phyloP scores from a whole-genome alignment of 2,329 filamentous ascomycete species.

The Endoconidiophora laricicola region DNA sequence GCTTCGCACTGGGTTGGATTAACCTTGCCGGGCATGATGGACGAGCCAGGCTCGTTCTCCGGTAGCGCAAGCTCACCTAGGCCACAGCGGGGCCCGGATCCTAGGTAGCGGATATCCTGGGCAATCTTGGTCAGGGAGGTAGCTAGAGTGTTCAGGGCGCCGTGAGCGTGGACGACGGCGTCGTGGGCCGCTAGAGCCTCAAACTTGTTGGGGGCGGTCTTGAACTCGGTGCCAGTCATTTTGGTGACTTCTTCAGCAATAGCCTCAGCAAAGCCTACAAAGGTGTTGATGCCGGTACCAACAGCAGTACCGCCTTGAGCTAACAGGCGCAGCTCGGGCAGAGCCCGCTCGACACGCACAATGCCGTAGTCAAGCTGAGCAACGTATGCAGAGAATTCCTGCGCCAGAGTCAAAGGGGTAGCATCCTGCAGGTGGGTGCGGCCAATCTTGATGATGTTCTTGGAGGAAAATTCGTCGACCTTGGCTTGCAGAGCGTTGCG shows the following conservation, averaged over 20 bases:
- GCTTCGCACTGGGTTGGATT: slow-evolving; percentile 98
- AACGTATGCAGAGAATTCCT: slow-evolving; percentile 96
- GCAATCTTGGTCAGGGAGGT: slow-evolving; percentile 92
- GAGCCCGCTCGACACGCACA: slow-evolving; percentile 63
- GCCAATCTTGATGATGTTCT: slow-evolving; percentile 96
- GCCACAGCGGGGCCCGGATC: slow-evolving; percentile 87
- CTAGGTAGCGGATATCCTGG: slow-evolving; percentile 93
- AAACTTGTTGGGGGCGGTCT: slow-evolving; percentile 97
- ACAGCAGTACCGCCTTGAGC: slow-evolving; percentile 95
- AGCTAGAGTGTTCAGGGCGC: slow-evolving; percentile 84
- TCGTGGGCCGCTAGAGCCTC: slow-evolving; percentile 93
- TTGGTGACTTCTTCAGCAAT: slow-evolving; percentile 81
- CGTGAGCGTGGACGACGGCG: slow-evolving; percentile 84
- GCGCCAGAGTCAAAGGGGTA: slow-evolving; percentile 83
- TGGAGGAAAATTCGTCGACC: slow-evolving; percentile 67
- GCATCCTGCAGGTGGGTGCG: slow-evolving; percentile 95
- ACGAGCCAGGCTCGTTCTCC: slow-evolving; percentile 94
- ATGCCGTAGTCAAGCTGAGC: slow-evolving; percentile 86
- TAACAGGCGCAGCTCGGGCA: slow-evolving; percentile 72
- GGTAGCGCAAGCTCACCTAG: slow-evolving; percentile 85
- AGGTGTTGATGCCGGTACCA: slow-evolving; percentile 94
- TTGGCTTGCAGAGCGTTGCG: slow-evolving; percentile 75
- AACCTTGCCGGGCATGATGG: slow-evolving; percentile 99
- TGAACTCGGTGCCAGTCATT: slow-evolving; percentile 85
- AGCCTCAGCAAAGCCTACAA: slow-evolving; percentile 84